Evolutionary conservation across 352 stramenopile species (phyloP).

Genomic region (Phytophthora crassamura): DNA sequence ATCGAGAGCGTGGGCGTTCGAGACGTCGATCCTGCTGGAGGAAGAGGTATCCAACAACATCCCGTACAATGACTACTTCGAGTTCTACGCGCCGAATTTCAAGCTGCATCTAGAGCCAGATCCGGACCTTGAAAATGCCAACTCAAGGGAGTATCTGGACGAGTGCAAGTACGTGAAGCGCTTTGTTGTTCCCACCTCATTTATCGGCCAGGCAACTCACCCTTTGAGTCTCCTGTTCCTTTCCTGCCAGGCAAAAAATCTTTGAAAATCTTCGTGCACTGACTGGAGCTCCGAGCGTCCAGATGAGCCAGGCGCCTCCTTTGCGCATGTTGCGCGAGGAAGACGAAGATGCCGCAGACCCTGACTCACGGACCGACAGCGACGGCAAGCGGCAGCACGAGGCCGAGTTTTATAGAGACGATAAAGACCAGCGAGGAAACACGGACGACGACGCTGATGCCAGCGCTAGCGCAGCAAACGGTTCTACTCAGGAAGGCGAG

Average conservation of each 20-base stretch:
- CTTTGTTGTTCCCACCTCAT: background rate
- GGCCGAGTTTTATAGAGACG: constrained; percentile 83
- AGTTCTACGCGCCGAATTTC: constrained; percentile 86
- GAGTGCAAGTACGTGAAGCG: constrained; percentile 76
- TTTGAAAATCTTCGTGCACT: constrained; percentile 84
- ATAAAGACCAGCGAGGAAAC: constrained; percentile 79
- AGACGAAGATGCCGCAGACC: constrained; percentile 77
- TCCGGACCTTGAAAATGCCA: constrained; percentile 78
- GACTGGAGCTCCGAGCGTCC: constrained; percentile 79
- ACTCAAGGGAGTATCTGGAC: constrained; percentile 87
- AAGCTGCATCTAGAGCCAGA: constrained; percentile 88
- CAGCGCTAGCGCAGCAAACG: constrained; percentile 31
- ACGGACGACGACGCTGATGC: constrained; percentile 43
- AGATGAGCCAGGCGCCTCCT: constrained; percentile 80
- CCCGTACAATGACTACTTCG: constrained; percentile 88
- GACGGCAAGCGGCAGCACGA: constrained; percentile 79
- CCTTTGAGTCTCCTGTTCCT: background rate
- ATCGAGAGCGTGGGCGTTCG: constrained; percentile 96
- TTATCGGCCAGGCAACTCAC: background rate
- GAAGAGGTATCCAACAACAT: constrained; percentile 85
- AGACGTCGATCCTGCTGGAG: constrained; percentile 95
- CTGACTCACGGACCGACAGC: constrained; percentile 73
- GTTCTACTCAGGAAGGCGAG: constrained; percentile 34
- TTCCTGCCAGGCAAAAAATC: constrained; percentile 69
- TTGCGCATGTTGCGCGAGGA: constrained; percentile 80